phyloP scores from a whole-genome alignment of 495 filamentous ascomycete species.

The Sordaria brevicollis region DNA sequence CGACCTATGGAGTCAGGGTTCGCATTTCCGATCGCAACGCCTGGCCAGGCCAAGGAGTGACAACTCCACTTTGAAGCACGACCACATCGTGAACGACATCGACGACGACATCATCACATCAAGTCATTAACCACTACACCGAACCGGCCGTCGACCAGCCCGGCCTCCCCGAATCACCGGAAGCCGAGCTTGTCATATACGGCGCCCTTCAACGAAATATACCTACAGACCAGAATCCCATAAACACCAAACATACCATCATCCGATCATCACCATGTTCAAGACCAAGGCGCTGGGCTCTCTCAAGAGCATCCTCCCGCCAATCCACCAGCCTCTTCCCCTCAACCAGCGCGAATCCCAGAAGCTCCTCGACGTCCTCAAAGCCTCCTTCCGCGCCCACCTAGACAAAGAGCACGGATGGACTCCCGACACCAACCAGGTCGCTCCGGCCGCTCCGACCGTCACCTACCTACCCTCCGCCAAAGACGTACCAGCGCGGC shows the following conservation, averaged over 20 bases:
- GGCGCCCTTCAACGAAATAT: background rate
- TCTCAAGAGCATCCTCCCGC: constrained; percentile 42
- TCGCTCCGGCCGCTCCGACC: constrained; percentile 10
- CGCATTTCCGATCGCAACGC: background rate
- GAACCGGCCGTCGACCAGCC: background rate
- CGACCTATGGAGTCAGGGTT: background rate
- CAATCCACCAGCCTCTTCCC: constrained; percentile 62
- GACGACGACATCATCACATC: background rate
- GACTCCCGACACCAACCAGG: constrained; percentile 12
- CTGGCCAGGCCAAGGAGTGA: background rate
- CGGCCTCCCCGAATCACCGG: background rate
- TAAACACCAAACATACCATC: background rate
- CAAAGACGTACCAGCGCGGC: constrained; percentile 5
- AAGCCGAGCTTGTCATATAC: background rate
- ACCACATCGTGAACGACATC: background rate
- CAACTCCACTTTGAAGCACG: background rate
- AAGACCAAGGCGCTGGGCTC: constrained; percentile 23
- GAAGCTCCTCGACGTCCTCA: constrained; percentile 58
- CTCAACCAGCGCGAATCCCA: constrained; percentile 53
- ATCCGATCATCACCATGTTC: constrained; percentile 13
- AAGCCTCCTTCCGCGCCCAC: constrained; percentile 63
- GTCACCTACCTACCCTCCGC: constrained; percentile 11
- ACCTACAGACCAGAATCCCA: background rate
- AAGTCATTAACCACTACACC: background rate
- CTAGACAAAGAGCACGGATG: constrained; percentile 56